A percentile compares a stretch with the other conserved stretches of the same genome.
These are phyloP conservation scores for Urtica urens DNA, from an alignment of 306 rosid genomes.

Conservation along the genomic window DNA sequence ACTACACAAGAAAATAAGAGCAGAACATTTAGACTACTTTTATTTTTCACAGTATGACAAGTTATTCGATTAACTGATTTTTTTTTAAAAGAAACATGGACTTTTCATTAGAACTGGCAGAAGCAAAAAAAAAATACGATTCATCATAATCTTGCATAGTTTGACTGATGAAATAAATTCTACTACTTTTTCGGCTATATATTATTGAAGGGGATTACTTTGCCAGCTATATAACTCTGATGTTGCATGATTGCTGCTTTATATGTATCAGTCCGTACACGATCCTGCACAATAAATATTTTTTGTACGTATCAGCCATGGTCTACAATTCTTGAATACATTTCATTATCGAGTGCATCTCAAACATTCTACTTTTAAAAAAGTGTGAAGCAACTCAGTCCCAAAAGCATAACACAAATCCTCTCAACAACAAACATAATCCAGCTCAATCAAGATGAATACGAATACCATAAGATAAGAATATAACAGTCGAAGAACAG, in stretches of 20 bases:
- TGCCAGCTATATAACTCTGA: conserved; percentile 71
- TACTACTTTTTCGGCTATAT: no score
- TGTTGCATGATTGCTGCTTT: conserved; percentile 78
- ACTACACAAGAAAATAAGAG: neutral
- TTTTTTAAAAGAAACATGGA: no score
- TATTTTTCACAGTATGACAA: no score
- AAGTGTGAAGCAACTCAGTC: neutral
- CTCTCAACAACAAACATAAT: neutral
- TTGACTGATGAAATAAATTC: no score
- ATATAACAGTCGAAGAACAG: no score
- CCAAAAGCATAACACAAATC: neutral
- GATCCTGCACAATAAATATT: conserved; percentile 57
- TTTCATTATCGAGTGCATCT: neutral
- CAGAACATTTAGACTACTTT: neutral
- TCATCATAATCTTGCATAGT: no score
- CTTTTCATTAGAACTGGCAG: no score
- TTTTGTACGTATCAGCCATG: conserved; percentile 8
- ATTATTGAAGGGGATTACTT: no score
- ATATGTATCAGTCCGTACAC: conserved; percentile 77
- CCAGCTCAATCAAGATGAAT: neutral
- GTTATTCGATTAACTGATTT: no score
- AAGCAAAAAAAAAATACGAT: no score
- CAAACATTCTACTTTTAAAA: neutral
- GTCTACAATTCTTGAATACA: neutral
- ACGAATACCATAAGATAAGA: no score